Percentiles rank a stretch among this genome's conserved stretches.
These are phyloP conservation scores for Diplodia intermedia DNA, from an alignment of 2,329 filamentous ascomycete species.

Conservation along the genomic window DNA sequence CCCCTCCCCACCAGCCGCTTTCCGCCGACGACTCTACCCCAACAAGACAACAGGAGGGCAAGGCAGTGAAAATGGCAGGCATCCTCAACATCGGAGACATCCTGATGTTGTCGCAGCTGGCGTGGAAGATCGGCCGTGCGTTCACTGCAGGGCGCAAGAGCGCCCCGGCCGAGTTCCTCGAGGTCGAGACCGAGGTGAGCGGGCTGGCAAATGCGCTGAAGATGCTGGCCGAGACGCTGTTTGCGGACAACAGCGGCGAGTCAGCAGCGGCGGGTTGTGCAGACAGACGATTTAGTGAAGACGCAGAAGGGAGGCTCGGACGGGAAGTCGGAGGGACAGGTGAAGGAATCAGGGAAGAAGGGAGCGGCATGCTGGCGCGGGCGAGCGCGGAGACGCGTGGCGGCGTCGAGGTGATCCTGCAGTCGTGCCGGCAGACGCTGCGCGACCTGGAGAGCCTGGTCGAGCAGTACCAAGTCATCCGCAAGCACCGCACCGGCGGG, in stretches of 20 bases:
- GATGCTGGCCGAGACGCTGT: conserved; percentile 54
- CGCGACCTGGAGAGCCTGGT: conserved; percentile 54
- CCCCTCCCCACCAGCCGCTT: not conserved
- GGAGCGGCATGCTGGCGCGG: conserved; percentile 42
- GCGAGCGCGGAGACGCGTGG: conserved; percentile 46
- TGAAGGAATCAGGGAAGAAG: not conserved
- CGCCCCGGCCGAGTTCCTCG: conserved; percentile 52
- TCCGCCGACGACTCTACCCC: not conserved
- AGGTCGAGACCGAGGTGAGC: conserved; percentile 52
- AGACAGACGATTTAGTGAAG: too few species aligned
- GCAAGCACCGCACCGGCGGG: conserved; percentile 49
- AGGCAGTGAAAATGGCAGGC: conserved; percentile 38
- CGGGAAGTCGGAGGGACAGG: too few species aligned
- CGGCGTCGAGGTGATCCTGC: conserved; percentile 50
- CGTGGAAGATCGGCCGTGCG: conserved; percentile 54
- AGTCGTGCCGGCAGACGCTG: conserved; percentile 50
- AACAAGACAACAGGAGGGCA: not conserved
- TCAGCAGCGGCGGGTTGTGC: too few species aligned
- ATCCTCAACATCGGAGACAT: conserved; percentile 52
- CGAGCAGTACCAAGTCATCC: conserved; percentile 55
- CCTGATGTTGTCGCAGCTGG: conserved; percentile 54
- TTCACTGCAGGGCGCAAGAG: conserved; percentile 52
- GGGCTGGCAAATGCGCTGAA: conserved; percentile 53
- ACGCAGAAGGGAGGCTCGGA: too few species aligned
- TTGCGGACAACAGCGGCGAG: conserved; percentile 40